Evolutionary conservation across 129 eudicot genomes (phyloP), one percentile per base, ranked within the genome.

Genomic region (Deinandra increscens): DNA sequence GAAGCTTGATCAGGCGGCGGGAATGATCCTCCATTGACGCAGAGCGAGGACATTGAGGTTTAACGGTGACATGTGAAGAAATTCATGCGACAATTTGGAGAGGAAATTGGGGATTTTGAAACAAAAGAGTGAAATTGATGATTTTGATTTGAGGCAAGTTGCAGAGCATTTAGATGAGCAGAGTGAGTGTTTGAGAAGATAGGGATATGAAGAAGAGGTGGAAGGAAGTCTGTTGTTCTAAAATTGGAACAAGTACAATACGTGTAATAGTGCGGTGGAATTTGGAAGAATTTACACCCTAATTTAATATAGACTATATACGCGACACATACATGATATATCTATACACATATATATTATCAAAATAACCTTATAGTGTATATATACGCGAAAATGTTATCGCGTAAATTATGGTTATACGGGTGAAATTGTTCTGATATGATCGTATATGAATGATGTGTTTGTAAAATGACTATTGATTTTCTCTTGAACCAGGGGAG

Each of bases 1-100:
- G 48, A 48, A 67, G 26, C 64, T 61, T 76, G 56, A 68, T 60
- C 45, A 12, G 15, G 53, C 8, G 34, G 36, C 10, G 64, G 7
- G 38, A 19, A 17, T 59, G 69, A 48, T 23, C 43, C 34, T 42
- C 72, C 79, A 75, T 75, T 43, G 37, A 53, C 39, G 65, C 46
- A 72, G 70, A 43, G 51, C 23, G n/a, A 0, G 60, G 20, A 60
- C 80, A 76, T 59, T 76, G 56, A 60, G 75, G 56, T 38, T 69
- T 76, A 69, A 39, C 26, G 46, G 70, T 41, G 63, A 23, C 18
- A 39, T 55, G 8, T 46, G 51, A 23, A 33, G 79, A 6, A 4
- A 51, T 42, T 31, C 64, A 74, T 50, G 3, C 6, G 66, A 12
- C 60, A 64, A 23, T 53, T 74, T 53, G 66, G 2, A 1, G 38